phyloP scores from a whole-genome alignment of 176 grass and related monocot genomes.

The Avena atlantica region DNA sequence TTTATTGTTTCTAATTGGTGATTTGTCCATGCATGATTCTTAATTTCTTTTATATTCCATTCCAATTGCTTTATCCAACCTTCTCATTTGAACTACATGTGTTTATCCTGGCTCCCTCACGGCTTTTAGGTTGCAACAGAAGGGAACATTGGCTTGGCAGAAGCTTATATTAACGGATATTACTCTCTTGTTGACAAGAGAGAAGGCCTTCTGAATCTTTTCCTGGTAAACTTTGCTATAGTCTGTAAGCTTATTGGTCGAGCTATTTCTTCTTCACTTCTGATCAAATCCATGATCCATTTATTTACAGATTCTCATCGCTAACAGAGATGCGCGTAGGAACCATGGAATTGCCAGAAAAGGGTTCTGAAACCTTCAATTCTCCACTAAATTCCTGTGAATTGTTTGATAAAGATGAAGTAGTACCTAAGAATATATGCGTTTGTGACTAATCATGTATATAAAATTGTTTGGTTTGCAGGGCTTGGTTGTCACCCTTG shows the following conservation, averaged over 20 bases:
- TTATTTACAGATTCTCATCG: slow-evolving; percentile 4
- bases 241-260: background rate
- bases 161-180: background rate
- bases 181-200: slow-evolving; percentile 7
- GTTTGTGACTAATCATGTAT: background rate
- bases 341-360: background rate
- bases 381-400: background rate
- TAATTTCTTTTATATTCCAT: background rate
- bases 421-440: background rate
- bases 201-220: slow-evolving; percentile 16
- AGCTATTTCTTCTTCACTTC: background rate
- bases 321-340: slow-evolving; percentile 10
- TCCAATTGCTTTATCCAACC: background rate
- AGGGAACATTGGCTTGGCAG: background rate
- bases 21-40: background rate
- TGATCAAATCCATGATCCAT: background rate
- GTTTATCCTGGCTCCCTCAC: background rate
- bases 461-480: background rate
- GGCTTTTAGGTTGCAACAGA: background rate
- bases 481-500: background rate
- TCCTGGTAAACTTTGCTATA: background rate
- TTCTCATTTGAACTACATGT: background rate
- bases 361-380: slow-evolving; percentile 8
- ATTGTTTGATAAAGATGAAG: background rate
- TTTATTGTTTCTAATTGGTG: background rate